phyloP scores from a whole-genome alignment of 2,329 filamentous ascomycete species.

The Arthrobotrys musiformis region DNA sequence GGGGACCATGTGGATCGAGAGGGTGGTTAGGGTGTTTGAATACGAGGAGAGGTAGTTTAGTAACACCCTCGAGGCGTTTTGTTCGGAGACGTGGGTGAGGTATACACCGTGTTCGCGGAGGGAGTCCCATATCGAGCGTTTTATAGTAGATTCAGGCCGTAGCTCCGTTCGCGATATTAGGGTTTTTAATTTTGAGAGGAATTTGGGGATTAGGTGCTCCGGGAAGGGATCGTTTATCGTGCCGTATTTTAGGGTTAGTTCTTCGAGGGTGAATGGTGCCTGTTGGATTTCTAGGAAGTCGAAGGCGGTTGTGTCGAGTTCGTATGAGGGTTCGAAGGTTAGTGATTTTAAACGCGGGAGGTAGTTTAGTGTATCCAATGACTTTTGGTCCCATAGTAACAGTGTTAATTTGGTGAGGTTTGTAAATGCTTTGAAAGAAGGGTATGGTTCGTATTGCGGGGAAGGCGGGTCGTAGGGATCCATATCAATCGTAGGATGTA shows the following conservation, averaged over 20 bases:
- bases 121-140: conserved; percentile 7
- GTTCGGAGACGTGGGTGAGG: background rate
- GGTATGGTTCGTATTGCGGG: background rate
- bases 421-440: conserved; percentile 9
- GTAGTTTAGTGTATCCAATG: background rate
- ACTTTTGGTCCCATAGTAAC: background rate
- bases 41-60: conserved; percentile 34
- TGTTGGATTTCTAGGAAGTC: conserved; percentile 37
- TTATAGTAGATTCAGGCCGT: background rate
- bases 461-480: background rate
- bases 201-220: conserved; percentile 6
- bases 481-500: conserved; percentile 12
- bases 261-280: conserved; percentile 20
- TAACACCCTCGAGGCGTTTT: background rate
- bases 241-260: conserved; percentile 4
- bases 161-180: background rate
- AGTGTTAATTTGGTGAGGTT: conserved; percentile 24
- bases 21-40: background rate
- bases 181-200: conserved; percentile 3
- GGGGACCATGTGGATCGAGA: background rate
- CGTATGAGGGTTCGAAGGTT: background rate
- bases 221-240: conserved; percentile 5
- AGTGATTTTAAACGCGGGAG: conserved; percentile 27
- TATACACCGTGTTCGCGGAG: conserved; percentile 7
- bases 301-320: background rate